Conservation (phyloP, 768 basidiomycete species). For the Lactarius trivialis region DNA sequence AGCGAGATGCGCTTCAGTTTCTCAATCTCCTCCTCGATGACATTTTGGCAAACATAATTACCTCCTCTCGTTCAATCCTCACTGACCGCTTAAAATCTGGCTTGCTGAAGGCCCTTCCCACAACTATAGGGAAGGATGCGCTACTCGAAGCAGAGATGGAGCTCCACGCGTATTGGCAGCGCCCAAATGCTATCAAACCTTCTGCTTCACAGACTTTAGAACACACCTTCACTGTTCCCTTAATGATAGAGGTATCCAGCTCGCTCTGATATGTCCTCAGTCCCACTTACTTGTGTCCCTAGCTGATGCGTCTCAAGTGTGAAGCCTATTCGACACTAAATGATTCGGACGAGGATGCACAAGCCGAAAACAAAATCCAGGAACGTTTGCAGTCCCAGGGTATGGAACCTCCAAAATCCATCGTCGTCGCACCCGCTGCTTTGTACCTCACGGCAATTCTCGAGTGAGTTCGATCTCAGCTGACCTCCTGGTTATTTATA, state of each 20-base stretch:
- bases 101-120: slow-evolving; percentile 66
- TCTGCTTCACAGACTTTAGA: slow-evolving; percentile 32
- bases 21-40: slow-evolving; percentile 85
- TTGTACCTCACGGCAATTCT: slow-evolving; percentile 89
- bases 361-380: slow-evolving; percentile 54
- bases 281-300: slow-evolving; percentile 18
- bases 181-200: slow-evolving; percentile 40
- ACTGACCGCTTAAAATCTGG: slow-evolving; percentile 70
- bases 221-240: slow-evolving; percentile 60
- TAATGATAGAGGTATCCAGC: slow-evolving; percentile 63
- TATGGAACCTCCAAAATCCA: slow-evolving; percentile 40
- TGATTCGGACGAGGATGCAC: slow-evolving; percentile 69
- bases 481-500: slow-evolving; percentile 16
- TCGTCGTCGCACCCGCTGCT: slow-evolving; percentile 68
- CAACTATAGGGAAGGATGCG: slow-evolving; percentile 83
- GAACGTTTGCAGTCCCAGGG: slow-evolving; percentile 47
- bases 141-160: slow-evolving; percentile 91
- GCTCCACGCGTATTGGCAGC: slow-evolving; percentile 82
- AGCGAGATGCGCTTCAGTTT: slow-evolving; percentile 64
- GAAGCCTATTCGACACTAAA: slow-evolving; percentile 84
- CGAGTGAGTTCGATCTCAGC: slow-evolving; percentile 54
- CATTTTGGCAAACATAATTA: slow-evolving; percentile 67
- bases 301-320: slow-evolving; percentile 81
- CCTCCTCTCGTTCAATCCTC: slow-evolving; percentile 56
- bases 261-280: slow-evolving; percentile 1